Base-by-base conservation (phyloP, 2,329 filamentous ascomycete species). In the Cladosporium oxysporum region DNA sequence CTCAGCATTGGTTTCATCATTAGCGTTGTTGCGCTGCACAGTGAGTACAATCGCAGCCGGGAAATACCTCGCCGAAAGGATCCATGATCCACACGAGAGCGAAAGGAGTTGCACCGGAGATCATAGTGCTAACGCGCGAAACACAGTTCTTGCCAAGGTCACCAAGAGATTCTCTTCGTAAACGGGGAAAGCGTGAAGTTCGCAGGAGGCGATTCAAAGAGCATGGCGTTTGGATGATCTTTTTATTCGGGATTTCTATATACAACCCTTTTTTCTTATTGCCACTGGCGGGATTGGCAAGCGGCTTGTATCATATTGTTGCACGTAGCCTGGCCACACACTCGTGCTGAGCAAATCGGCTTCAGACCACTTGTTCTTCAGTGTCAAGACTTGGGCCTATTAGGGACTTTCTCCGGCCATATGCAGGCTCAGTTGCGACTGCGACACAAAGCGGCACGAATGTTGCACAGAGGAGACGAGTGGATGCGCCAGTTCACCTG, bases 1-100 rank as follows among this genome's bases (percentile, higher is more conserved):
- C 86, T 99, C 74, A 96, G 92, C 76, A 88, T 99, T 75, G 95
- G 96, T 69, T 99, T 99, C 82, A 99, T 99, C 81, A 97, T 99
- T 84, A 95, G 91, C 77, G 95, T 99, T 77, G 95, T 99, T 76
- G 93, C 93, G 73, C 86, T 99, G 77, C 95, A 99, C 83, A 93
- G 95, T 98, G 88, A 74, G 92, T 85, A 33, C 18, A 28, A 21
- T 11, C 60, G n/a, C 8, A 8, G n/a, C 6, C 28, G 21, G 11
- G 7, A 41, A 16, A 10, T 26, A 26, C 14, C 41, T n/a, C 12
- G 18, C 18, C 21, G 6, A 8, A 44, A 33, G 8, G 11, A 33
- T 33, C 10, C 10, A n/a, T 7, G 11, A 33, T 33, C 10, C 10
- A n/a, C 1, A 6, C 7, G 16, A 28, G 49, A 26, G 50, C 14